Evolutionary conservation across 495 filamentous ascomycete genomes (phyloP).

Genomic region (Aspergillus bridgeri): DNA sequence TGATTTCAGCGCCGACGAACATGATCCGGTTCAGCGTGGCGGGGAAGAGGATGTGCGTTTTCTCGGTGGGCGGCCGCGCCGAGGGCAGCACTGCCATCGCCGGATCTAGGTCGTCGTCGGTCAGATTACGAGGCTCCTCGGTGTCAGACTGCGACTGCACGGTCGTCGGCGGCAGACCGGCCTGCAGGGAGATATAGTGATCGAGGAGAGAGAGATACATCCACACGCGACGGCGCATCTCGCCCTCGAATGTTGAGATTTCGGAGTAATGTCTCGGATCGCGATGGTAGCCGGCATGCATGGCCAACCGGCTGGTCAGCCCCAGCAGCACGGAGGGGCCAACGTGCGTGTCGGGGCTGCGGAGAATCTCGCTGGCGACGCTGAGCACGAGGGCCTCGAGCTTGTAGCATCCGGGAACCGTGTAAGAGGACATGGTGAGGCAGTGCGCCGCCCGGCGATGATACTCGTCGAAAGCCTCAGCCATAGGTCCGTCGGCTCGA

Average conservation of each 20-base stretch:
- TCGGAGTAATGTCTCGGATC: constrained; percentile 26
- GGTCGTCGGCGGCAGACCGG: constrained; percentile 32
- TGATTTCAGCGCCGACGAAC: constrained; percentile 30
- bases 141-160: constrained; percentile 29
- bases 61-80: constrained; percentile 23
- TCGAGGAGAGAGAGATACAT: constrained; percentile 24
- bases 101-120: constrained; percentile 34
- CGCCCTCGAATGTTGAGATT: constrained; percentile 29
- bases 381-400: constrained; percentile 28
- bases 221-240: constrained; percentile 38
- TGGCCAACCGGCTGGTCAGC: constrained; percentile 24
- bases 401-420: constrained; percentile 22
- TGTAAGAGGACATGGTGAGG: constrained; percentile 23
- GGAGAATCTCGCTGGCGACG: constrained; percentile 21
- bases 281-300: constrained; percentile 33
- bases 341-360: constrained; percentile 21
- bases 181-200: constrained; percentile 31
- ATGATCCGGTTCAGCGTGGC: constrained; percentile 32
- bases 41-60: constrained; percentile 26
- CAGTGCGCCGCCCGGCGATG: constrained; percentile 24
- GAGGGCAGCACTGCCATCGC: constrained; percentile 23
- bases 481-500: constrained; percentile 15
- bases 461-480: constrained; percentile 16
- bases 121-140: constrained; percentile 28
- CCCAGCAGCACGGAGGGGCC: constrained; percentile 23